phyloP scores from a whole-genome alignment of 192 early-diverging fungal genomes.

The Podila verticillata region DNA sequence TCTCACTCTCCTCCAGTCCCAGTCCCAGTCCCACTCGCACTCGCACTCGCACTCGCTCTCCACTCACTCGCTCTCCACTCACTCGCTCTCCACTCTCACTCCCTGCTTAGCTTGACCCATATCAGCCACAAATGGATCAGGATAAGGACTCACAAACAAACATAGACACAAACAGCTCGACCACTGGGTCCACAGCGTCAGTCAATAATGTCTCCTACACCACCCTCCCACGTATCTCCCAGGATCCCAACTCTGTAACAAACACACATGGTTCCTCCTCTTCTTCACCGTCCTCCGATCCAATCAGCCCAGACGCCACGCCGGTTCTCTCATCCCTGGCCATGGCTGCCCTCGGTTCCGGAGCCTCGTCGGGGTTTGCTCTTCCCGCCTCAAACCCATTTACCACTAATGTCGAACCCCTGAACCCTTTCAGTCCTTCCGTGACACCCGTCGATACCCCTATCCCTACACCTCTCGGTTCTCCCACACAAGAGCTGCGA shows the following conservation, averaged over 20 bases:
- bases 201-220: too few species aligned
- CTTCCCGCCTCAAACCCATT: slow-evolving; percentile 32
- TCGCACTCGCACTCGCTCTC: too few species aligned
- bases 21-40: too few species aligned
- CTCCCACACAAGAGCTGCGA: slow-evolving; percentile 14
- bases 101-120: too few species aligned
- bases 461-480: slow-evolving; percentile 26
- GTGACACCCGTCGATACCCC: slow-evolving; percentile 16
- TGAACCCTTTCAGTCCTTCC: slow-evolving; percentile 28
- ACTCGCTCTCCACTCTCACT: too few species aligned
- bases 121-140: too few species aligned
- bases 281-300: background rate
- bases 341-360: slow-evolving; percentile 3
- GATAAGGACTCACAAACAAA: too few species aligned
- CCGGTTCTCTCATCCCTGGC: background rate
- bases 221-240: too few species aligned
- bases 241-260: background rate
- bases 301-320: background rate
- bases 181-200: too few species aligned
- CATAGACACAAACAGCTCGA: too few species aligned
- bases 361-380: slow-evolving; percentile 33
- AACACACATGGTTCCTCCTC: background rate
- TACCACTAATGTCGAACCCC: slow-evolving; percentile 7
- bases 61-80: too few species aligned
- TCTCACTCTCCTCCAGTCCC: too few species aligned